Evolutionary conservation across 371 early-diverging fungal genomes (phyloP), one percentile per base, ranked within the genome.

Genomic region (Mortierella sp.): DNA sequence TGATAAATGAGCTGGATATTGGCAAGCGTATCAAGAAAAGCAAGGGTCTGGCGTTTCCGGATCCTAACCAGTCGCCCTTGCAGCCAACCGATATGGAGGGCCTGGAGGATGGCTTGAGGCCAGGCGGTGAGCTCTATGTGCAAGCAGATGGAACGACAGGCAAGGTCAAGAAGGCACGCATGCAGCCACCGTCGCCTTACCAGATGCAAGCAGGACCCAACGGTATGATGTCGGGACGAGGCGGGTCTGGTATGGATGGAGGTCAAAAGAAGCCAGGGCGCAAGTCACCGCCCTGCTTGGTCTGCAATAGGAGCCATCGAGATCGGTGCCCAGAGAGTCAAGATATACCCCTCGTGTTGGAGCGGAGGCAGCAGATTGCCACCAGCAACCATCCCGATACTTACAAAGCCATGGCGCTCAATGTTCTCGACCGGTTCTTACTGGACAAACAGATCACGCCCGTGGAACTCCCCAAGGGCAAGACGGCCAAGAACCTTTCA

Each of bases 251-350:
- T 0, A 57, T 76, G 44, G 84, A 83, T 51, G 84, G 69, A 9
- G 21, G 74, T 24, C 69, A 61, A 37, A 83, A 61, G 71, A 83
- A 80, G 69, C 50, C 55, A 3, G 75, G 76, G 19, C 71, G 81
- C 31, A 80, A 84, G 54, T 74, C 81, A 2, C 76, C 73, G 50
- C 85, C 85, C 0, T 84, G 85, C 43, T 54, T 84, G n/a, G 85
- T 84, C 11, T 84, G 85, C 16, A 57, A 76, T 34, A 72, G 79
- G 19, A 84, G 81, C 40, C 85, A 84, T 53, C 78, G 85, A 16
- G 85, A 84, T n/a, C 78, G 85, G 14, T 84, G 85, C 48, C 78
- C 81, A 37, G 85, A 80, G 74, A 84, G 85, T 64, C 81, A 84
- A 69, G 85, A 84, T 76, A 81, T 84, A 59, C 85, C 85, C 67